Conservation (phyloP, 169 alveolate species). For the Eimeria praecox region DNA sequence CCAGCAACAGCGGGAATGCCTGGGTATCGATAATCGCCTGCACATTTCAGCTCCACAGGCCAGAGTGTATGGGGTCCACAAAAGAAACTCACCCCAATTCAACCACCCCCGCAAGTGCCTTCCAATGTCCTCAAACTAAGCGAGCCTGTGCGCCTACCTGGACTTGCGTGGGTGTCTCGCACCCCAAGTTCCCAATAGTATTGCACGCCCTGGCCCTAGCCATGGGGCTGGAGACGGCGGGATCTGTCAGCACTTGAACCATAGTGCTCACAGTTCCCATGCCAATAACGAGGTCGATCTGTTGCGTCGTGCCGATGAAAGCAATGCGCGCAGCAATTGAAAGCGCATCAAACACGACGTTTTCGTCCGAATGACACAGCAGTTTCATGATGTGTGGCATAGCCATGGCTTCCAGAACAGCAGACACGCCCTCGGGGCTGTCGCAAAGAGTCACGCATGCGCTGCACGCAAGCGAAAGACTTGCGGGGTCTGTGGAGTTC, state of each 20-base stretch:
- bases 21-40: slow-evolving; percentile 89
- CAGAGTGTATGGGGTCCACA: neutral
- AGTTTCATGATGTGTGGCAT: slow-evolving; percentile 78
- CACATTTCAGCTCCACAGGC: slow-evolving; percentile 55
- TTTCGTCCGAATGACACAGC: slow-evolving; percentile 80
- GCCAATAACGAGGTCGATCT: slow-evolving; percentile 87
- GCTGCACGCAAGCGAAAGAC: slow-evolving; percentile 77
- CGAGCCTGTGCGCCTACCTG: slow-evolving; percentile 52
- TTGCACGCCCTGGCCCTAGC: slow-evolving; percentile 93
- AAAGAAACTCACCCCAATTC: neutral
- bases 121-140: neutral
- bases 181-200: slow-evolving; percentile 92
- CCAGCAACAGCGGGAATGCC: slow-evolving; percentile 90
- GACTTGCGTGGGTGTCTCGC: slow-evolving; percentile 90
- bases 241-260: slow-evolving; percentile 89
- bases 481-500: slow-evolving; percentile 69
- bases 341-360: slow-evolving; percentile 90
- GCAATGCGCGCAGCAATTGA: slow-evolving; percentile 92
- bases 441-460: slow-evolving; percentile 83
- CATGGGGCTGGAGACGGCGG: slow-evolving; percentile 86
- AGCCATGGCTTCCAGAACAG: slow-evolving; percentile 75
- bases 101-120: neutral
- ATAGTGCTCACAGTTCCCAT: slow-evolving; percentile 88
- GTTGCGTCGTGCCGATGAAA: slow-evolving; percentile 89
- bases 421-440: slow-evolving; percentile 79